Evolutionary conservation across 2,329 filamentous ascomycete genomes (phyloP).

Genomic region (Blumeria graminis): DNA sequence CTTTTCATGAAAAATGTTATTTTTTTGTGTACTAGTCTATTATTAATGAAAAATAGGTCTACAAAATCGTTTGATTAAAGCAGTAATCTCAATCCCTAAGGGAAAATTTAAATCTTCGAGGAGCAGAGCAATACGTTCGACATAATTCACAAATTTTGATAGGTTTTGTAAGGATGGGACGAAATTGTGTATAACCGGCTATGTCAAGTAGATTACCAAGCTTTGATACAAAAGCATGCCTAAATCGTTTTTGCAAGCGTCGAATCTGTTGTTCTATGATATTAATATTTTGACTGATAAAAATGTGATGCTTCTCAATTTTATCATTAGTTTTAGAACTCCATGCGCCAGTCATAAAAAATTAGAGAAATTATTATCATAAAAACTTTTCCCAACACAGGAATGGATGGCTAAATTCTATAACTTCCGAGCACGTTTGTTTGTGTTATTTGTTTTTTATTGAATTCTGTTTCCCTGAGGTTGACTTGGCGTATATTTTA

Average conservation of each 20-base stretch:
- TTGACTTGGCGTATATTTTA: too few relatives aligned
- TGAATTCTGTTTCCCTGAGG: not conserved
- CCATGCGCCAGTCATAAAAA: not conserved
- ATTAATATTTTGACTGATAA: not conserved
- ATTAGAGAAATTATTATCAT: not conserved
- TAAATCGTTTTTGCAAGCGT: not conserved
- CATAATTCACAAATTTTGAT: not conserved
- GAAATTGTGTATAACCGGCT: not conserved
- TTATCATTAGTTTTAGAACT: too few relatives aligned
- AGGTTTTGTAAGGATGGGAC: not conserved
- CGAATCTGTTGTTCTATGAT: slow-evolving; percentile 1
- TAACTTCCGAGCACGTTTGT: not conserved
- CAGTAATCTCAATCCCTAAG: not conserved
- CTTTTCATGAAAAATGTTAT: too few relatives aligned
- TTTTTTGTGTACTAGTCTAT: too few relatives aligned
- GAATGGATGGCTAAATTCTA: slow-evolving; percentile 1
- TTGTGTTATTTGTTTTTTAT: not conserved
- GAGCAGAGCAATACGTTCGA: too few relatives aligned
- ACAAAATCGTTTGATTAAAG: slow-evolving; percentile 2
- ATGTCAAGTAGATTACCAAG: not conserved
- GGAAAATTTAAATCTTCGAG: not conserved
- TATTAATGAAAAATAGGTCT: slow-evolving; percentile 2
- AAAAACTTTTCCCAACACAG: not conserved
- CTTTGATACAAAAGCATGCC: not conserved
- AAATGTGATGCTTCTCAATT: too few relatives aligned